phyloP scores from a whole-genome alignment of 2,329 filamentous ascomycete species.

The Penicillium sp. region DNA sequence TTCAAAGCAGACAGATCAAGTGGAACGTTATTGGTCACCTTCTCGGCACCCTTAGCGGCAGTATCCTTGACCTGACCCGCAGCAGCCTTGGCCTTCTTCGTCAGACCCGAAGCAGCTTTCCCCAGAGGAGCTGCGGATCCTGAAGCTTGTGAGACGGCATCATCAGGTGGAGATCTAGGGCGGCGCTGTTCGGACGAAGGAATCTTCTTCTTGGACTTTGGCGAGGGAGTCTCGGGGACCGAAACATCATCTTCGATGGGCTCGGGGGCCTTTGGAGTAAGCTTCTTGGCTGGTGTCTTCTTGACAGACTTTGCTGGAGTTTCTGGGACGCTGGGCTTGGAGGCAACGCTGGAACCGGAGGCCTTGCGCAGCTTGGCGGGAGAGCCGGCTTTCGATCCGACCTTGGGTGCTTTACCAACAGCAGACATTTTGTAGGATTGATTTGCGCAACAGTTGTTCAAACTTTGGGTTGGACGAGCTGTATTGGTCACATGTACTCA shows the following conservation, averaged over 20 bases:
- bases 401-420: conserved; percentile 28
- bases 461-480: neutral
- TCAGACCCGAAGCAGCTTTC: conserved; percentile 18
- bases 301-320: conserved; percentile 24
- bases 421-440: conserved; percentile 22
- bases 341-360: conserved; percentile 30
- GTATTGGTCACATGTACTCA: neutral
- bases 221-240: conserved; percentile 29
- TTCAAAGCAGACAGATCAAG: conserved; percentile 43
- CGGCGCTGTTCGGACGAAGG: conserved; percentile 31
- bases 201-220: conserved; percentile 28
- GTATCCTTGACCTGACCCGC: conserved; percentile 26
- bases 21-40: conserved; percentile 20
- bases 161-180: conserved; percentile 27
- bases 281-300: conserved; percentile 29
- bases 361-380: conserved; percentile 28
- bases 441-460: neutral
- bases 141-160: conserved; percentile 33
- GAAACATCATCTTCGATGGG: conserved; percentile 27
- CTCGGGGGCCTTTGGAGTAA: conserved; percentile 29
- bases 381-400: conserved; percentile 28
- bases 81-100: conserved; percentile 25
- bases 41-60: conserved; percentile 12
- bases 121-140: conserved; percentile 31
- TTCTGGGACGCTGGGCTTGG: conserved; percentile 21